These are phyloP conservation scores for Ganoderma meredithae DNA, from an alignment of 1,284 basidiomycete species.

Conservation along the genomic window DNA sequence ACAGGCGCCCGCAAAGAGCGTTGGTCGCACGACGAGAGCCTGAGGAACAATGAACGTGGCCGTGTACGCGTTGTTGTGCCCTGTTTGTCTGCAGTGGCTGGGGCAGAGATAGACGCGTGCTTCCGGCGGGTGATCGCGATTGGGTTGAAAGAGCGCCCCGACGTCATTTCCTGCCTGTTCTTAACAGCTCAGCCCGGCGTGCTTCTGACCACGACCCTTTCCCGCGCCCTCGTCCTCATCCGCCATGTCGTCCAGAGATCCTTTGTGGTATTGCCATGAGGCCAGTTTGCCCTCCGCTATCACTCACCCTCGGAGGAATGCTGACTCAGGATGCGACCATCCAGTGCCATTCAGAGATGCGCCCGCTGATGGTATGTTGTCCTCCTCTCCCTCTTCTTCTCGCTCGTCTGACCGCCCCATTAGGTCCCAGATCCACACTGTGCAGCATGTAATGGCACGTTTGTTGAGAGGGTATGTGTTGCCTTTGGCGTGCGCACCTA, in stretches of 20 bases:
- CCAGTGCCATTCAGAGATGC: conserved; percentile 82
- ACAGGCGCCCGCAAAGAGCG: conserved; percentile 21
- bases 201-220: conserved; percentile 14
- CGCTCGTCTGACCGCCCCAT: conserved; percentile 19
- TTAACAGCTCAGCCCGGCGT: conserved; percentile 5
- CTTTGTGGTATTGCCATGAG: conserved; percentile 82
- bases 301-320: conserved; percentile 14
- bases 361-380: conserved; percentile 74
- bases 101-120: not conserved
- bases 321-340: conserved; percentile 15
- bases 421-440: conserved; percentile 81
- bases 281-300: conserved; percentile 46
- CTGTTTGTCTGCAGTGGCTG: conserved; percentile 32
- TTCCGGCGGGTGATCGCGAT: conserved; percentile 8
- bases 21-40: conserved; percentile 30
- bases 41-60: conserved; percentile 4
- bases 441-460: conserved; percentile 72
- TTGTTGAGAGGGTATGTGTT: conserved; percentile 73
- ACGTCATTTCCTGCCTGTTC: conserved; percentile 25
- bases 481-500: conserved; percentile 2
- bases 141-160: conserved; percentile 19
- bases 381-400: not conserved
- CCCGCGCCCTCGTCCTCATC: not conserved
- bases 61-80: conserved; percentile 34
- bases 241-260: conserved; percentile 67